These are phyloP conservation scores for Rosellinia necatrix DNA, from an alignment of 2,329 filamentous ascomycete genomes.

Conservation along the genomic window DNA sequence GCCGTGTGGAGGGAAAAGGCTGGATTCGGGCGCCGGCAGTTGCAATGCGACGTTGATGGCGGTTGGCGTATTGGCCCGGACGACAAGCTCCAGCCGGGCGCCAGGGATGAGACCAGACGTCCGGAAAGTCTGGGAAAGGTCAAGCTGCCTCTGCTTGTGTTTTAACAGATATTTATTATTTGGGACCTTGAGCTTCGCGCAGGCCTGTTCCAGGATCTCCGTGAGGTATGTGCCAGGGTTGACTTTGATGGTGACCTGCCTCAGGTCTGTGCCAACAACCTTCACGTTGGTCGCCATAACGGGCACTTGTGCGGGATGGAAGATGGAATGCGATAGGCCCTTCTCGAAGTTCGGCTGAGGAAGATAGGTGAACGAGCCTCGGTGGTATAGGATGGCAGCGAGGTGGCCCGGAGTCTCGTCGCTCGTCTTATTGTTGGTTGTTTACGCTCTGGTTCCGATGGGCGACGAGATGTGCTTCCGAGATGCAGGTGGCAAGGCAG, in stretches of 20 bases:
- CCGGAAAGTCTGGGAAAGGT: constrained; percentile 83
- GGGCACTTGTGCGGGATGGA: not conserved
- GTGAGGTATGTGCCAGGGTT: constrained; percentile 79
- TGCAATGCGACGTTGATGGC: constrained; percentile 89
- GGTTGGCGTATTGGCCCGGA: constrained; percentile 81
- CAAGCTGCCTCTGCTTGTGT: constrained; percentile 84
- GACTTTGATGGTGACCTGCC: constrained; percentile 81
- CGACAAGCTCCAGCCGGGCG: constrained; percentile 90
- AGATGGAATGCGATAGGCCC: not conserved
- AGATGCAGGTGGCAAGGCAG: no score
- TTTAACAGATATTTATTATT: constrained; percentile 80
- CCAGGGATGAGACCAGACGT: constrained; percentile 81
- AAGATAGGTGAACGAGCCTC: not conserved
- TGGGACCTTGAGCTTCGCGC: constrained; percentile 75
- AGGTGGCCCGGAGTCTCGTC: not conserved
- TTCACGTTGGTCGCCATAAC: constrained; percentile 85
- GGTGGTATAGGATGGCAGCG: not conserved
- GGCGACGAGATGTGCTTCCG: not conserved
- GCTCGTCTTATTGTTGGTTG: not conserved
- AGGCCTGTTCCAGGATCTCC: constrained; percentile 87
- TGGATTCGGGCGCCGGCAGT: constrained; percentile 73
- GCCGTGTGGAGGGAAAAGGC: constrained; percentile 62
- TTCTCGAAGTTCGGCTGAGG: not conserved
- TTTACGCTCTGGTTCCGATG: not conserved
- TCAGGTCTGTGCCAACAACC: constrained; percentile 80